A percentile compares a stretch with the other conserved stretches of the same genome.
These are phyloP conservation scores for Prunus mongolica DNA, from an alignment of 306 rosid species.

Conservation along the genomic window DNA sequence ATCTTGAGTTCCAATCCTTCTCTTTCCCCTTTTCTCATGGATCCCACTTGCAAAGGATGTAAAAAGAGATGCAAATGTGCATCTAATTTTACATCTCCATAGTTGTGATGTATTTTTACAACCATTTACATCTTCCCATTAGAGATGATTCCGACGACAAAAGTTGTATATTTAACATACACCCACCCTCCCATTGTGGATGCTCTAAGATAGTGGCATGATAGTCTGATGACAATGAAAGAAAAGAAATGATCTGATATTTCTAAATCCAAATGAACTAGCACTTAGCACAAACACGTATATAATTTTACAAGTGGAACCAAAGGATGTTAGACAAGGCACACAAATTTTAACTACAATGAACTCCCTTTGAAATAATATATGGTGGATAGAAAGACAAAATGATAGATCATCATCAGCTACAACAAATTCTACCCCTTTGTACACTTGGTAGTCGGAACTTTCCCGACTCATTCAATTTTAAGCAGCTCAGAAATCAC, in stretches of 20 bases:
- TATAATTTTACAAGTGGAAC: constrained; percentile 18
- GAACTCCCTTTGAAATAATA: constrained; percentile 24
- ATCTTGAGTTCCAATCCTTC: too few species aligned
- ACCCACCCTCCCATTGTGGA: too few species aligned
- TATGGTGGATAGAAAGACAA: constrained; percentile 20
- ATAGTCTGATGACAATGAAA: neutral
- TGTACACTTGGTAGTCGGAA: constrained; percentile 44
- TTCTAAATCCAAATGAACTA: neutral
- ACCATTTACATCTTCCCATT: too few species aligned
- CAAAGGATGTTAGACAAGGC: constrained; percentile 17
- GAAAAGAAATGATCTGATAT: neutral
- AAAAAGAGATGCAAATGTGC: too few species aligned
- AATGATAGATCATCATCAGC: constrained; percentile 7
- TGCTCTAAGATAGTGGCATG: neutral
- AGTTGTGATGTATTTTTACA: too few species aligned
- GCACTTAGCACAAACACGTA: neutral
- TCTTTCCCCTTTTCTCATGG: too few species aligned
- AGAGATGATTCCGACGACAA: too few species aligned
- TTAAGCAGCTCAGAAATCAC: neutral
- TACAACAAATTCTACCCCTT: constrained; percentile 49
- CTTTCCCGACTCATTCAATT: constrained; percentile 16
- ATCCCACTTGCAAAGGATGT: too few species aligned
- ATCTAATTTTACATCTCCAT: too few species aligned
- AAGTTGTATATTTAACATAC: too few species aligned
- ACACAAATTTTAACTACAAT: constrained; percentile 19